Percentiles rank a stretch among this genome's conserved stretches.
Evolutionary conservation across 2,329 filamentous ascomycete species (phyloP).

Genomic region (Aureobasidium sp.): DNA sequence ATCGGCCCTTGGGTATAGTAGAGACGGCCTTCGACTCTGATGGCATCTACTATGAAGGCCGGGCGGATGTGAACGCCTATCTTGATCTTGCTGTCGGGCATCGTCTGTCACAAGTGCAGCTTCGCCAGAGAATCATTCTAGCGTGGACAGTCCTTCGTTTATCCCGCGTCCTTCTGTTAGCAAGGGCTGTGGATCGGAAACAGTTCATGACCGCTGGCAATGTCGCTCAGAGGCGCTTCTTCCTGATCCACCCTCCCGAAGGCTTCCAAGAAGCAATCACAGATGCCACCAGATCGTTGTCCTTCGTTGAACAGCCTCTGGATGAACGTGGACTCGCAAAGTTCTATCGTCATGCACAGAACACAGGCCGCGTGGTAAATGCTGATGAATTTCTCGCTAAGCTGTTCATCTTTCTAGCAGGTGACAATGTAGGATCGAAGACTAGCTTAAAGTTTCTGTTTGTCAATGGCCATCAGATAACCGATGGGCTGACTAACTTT

Average conservation of each 20-base stretch:
- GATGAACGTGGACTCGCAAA: slow-evolving; percentile 18
- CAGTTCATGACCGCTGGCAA: slow-evolving; percentile 13
- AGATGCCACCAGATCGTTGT: slow-evolving; percentile 23
- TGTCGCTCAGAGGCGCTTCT: slow-evolving; percentile 21
- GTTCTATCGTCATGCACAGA: slow-evolving; percentile 35
- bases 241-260: slow-evolving; percentile 27
- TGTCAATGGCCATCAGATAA: slow-evolving; percentile 36
- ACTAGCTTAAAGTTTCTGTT: slow-evolving; percentile 28
- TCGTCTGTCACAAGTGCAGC: slow-evolving; percentile 21
- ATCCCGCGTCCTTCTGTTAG: slow-evolving; percentile 13
- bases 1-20: slow-evolving; percentile 34
- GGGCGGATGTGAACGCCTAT: slow-evolving; percentile 36
- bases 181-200: slow-evolving; percentile 25
- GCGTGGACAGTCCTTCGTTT: slow-evolving; percentile 14
- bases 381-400: slow-evolving; percentile 29
- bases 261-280: slow-evolving; percentile 24
- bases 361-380: slow-evolving; percentile 32
- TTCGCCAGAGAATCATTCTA: slow-evolving; percentile 17
- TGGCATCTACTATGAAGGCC: slow-evolving; percentile 35
- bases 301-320: slow-evolving; percentile 33
- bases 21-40: slow-evolving; percentile 38
- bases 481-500: slow-evolving; percentile 35
- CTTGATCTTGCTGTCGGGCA: slow-evolving; percentile 30
- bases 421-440: slow-evolving; percentile 19
- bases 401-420: slow-evolving; percentile 30